These are phyloP conservation scores for Angomonas ambiguus DNA, from an alignment of 208 protist genomes.

Conservation along the genomic window DNA sequence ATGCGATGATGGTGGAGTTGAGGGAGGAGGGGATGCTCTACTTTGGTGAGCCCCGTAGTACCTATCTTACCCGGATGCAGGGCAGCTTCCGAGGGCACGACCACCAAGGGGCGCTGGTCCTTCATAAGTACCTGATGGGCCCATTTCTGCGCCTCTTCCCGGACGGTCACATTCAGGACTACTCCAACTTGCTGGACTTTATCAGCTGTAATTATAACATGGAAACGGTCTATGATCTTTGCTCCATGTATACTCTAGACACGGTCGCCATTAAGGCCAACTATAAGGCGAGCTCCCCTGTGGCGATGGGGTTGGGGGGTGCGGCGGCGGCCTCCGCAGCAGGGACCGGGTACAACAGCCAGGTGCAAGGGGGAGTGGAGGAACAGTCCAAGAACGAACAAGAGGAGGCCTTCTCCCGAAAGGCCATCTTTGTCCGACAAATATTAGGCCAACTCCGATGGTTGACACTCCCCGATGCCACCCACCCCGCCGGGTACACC, in stretches of 20 bases:
- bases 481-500: slow-evolving; percentile 74
- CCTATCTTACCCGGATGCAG: slow-evolving; percentile 77
- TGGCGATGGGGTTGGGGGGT: slow-evolving; percentile 78
- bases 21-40: slow-evolving; percentile 79
- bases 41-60: slow-evolving; percentile 74
- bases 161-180: slow-evolving; percentile 85
- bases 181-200: slow-evolving; percentile 88
- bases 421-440: slow-evolving; percentile 83
- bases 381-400: slow-evolving; percentile 29
- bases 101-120: slow-evolving; percentile 81
- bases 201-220: slow-evolving; percentile 89
- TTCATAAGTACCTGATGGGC: slow-evolving; percentile 76
- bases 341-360: slow-evolving; percentile 44
- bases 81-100: slow-evolving; percentile 81
- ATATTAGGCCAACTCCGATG: slow-evolving; percentile 86
- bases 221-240: slow-evolving; percentile 91
- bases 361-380: slow-evolving; percentile 11
- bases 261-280: slow-evolving; percentile 66
- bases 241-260: slow-evolving; percentile 81
- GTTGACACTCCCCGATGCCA: slow-evolving; percentile 63
- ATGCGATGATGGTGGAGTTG: slow-evolving; percentile 71
- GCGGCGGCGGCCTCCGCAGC: slow-evolving; percentile 67
- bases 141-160: slow-evolving; percentile 85
- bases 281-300: slow-evolving; percentile 72
- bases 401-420: slow-evolving; percentile 84